phyloP scores from a whole-genome alignment of 257 asterid species.

The Solanum piurae region DNA sequence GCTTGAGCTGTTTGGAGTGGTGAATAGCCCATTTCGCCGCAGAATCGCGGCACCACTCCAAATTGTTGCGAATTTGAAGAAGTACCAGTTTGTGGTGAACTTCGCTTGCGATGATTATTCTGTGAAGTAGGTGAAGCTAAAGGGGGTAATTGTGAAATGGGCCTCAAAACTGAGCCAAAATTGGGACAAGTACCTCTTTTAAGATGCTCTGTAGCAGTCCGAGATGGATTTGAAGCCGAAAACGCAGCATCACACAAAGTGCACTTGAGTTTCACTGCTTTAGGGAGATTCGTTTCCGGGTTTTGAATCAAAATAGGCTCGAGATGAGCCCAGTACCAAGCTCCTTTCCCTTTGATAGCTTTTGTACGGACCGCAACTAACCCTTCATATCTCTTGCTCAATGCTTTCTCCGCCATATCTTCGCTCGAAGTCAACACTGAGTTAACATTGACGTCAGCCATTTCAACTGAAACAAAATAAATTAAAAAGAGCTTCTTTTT shows the following conservation, averaged over 20 bases:
- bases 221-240: constrained; percentile 80
- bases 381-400: constrained; percentile 63
- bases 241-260: constrained; percentile 56
- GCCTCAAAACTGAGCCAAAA: constrained; percentile 42
- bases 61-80: constrained; percentile 32
- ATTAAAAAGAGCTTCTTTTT: background rate
- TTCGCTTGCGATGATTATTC: constrained; percentile 47
- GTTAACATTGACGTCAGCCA: constrained; percentile 33
- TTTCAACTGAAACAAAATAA: constrained; percentile 3
- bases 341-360: constrained; percentile 91
- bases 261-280: constrained; percentile 81
- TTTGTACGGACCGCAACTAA: constrained; percentile 58
- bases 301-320: constrained; percentile 64
- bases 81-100: constrained; percentile 26
- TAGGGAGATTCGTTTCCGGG: constrained; percentile 57
- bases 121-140: constrained; percentile 63
- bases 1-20: constrained; percentile 14
- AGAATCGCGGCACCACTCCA: constrained; percentile 9
- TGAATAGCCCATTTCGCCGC: constrained; percentile 13
- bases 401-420: constrained; percentile 48
- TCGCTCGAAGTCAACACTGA: constrained; percentile 23
- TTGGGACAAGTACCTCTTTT: constrained; percentile 74
- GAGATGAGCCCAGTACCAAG: constrained; percentile 95
- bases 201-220: constrained; percentile 83
- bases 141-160: constrained; percentile 61